Conservation (phyloP, 2,329 filamentous ascomycete species). For the Xylaria sp. region DNA sequence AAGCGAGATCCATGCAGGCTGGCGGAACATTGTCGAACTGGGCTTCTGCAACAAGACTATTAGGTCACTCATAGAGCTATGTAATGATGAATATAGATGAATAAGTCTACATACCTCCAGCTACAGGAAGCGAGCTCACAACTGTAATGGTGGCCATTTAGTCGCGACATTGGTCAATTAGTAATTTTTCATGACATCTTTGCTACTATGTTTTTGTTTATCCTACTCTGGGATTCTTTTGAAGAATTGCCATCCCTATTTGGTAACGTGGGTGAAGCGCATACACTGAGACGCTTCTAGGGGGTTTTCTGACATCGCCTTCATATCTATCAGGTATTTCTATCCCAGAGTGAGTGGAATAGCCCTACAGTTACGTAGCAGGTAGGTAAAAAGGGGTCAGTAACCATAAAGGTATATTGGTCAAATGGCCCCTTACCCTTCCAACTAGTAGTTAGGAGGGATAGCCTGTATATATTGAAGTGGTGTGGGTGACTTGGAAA, state of each 20-base stretch:
- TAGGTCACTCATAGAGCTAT: background rate
- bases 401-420: too few relatives aligned
- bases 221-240: constrained; percentile 38
- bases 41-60: constrained; percentile 11
- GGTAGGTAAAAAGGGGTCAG: too few relatives aligned
- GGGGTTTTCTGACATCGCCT: constrained; percentile 42
- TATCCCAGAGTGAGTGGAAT: too few relatives aligned
- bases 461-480: too few relatives aligned
- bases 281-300: constrained; percentile 43
- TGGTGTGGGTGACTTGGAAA: too few relatives aligned
- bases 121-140: background rate
- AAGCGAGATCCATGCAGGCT: constrained; percentile 43
- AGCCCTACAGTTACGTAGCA: too few relatives aligned
- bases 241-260: constrained; percentile 43
- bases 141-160: background rate
- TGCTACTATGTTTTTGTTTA: constrained; percentile 22
- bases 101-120: background rate
- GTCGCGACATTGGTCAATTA: background rate
- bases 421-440: too few relatives aligned
- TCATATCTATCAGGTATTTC: too few relatives aligned
- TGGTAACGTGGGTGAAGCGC: constrained; percentile 35
- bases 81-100: too few relatives aligned
- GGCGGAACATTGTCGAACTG: constrained; percentile 36
- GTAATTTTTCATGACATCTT: background rate
- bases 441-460: too few relatives aligned